phyloP scores from a whole-genome alignment of 176 grass and related monocot genomes.

The Eragrostis nindensis region DNA sequence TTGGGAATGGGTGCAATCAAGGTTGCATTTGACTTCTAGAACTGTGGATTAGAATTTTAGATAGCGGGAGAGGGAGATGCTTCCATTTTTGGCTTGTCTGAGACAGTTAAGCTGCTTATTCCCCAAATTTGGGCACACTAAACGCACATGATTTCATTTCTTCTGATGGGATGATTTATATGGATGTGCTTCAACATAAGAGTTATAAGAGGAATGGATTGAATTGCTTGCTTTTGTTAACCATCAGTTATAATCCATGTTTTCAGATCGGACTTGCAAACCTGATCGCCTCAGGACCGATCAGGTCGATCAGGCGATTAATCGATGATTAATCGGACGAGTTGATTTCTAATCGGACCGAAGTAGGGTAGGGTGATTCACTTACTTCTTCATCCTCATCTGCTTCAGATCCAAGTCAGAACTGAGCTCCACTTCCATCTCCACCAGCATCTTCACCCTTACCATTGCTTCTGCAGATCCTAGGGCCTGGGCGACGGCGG shows the following conservation, averaged over 20 bases:
- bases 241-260: constrained; percentile 33
- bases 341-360: no score
- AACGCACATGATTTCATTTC: neutral
- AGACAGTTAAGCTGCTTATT: neutral
- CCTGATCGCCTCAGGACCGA: no score
- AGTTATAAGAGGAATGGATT: neutral
- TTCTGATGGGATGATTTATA: neutral
- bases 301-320: no score
- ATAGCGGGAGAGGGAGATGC: neutral
- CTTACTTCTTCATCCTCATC: no score
- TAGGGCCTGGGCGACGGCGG: no score
- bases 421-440: no score
- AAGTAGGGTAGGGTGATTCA: no score
- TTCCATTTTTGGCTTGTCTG: neutral
- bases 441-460: no score
- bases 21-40: neutral
- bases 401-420: no score
- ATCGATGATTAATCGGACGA: no score
- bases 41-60: constrained; percentile 7
- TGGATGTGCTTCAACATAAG: constrained; percentile 8
- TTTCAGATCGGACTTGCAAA: no score
- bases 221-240: constrained; percentile 16
- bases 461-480: no score
- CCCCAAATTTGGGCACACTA: constrained; percentile 12
- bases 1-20: neutral